Conservation (phyloP, 2,329 filamentous ascomycete genomes). For the Colletotrichum siamense region DNA sequence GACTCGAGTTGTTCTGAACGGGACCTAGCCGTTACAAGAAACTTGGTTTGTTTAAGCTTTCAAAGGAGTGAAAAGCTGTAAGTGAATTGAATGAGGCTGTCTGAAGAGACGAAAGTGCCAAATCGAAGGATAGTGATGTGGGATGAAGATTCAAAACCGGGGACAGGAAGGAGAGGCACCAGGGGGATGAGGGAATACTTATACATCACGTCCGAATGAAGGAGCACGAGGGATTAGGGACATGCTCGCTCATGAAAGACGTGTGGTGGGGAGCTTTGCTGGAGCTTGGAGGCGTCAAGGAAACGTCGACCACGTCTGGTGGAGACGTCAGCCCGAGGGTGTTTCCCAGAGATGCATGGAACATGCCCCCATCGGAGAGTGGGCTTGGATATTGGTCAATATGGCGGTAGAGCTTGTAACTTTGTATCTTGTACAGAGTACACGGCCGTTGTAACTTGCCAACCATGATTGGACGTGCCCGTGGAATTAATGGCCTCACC, state of each 20-base stretch:
- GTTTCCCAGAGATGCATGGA: constrained; percentile 20
- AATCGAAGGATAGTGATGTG: constrained; percentile 21
- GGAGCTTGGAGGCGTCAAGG: constrained; percentile 13
- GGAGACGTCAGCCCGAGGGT: constrained; percentile 12
- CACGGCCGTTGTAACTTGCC: constrained; percentile 6
- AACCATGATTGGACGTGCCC: constrained; percentile 8
- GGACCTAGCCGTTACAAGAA: constrained; percentile 7
- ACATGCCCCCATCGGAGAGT: constrained; percentile 14
- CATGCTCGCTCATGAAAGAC: background rate
- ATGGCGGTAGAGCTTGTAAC: background rate
- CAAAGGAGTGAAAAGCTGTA: constrained; percentile 22
- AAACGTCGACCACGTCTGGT: background rate
- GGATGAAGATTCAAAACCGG: constrained; percentile 5
- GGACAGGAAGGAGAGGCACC: background rate
- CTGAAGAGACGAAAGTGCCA: constrained; percentile 16
- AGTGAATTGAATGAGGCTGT: constrained; percentile 18
- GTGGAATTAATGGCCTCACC: constrained; percentile 8
- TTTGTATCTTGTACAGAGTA: constrained; percentile 14
- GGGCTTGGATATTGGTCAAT: constrained; percentile 1
- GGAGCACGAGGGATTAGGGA: background rate
- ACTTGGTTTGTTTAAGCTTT: background rate
- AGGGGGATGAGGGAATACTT: constrained; percentile 6
- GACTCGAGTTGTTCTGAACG: constrained; percentile 14
- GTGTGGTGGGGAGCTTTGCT: constrained; percentile 13
- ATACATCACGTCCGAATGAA: background rate